These are phyloP conservation scores for Globisporangium emineosum DNA, from an alignment of 352 stramenopile species.

Conservation along the genomic window DNA sequence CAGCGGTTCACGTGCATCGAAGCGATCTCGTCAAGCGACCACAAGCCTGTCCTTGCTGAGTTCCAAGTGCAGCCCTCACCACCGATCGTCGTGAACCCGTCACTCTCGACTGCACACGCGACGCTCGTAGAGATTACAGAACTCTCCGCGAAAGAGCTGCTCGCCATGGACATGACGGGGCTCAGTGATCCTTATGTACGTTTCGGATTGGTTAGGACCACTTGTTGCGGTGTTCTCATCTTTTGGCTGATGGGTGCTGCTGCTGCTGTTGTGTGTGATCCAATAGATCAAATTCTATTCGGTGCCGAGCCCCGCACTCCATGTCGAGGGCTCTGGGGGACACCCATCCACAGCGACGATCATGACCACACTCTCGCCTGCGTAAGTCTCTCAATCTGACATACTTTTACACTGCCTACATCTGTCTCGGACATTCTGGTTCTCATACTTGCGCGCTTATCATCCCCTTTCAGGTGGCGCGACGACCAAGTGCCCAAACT, in stretches of 20 bases:
- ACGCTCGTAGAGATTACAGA: constrained; percentile 64
- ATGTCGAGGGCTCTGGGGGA: constrained; percentile 41
- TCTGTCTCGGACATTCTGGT: background rate
- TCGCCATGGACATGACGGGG: constrained; percentile 74
- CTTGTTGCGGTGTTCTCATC: too few species aligned
- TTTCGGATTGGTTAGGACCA: too few species aligned
- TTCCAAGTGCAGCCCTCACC: constrained; percentile 49
- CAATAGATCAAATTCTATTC: constrained; percentile 74
- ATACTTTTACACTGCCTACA: too few species aligned
- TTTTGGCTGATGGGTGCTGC: constrained; percentile 2
- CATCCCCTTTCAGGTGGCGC: constrained; percentile 36
- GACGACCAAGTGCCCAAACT: constrained; percentile 68
- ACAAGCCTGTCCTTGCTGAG: constrained; percentile 72
- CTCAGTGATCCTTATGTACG: constrained; percentile 76
- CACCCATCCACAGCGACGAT: constrained; percentile 60
- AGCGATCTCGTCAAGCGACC: constrained; percentile 72
- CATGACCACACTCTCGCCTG: constrained; percentile 58
- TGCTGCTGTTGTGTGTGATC: constrained; percentile 1
- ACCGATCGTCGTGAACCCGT: constrained; percentile 21
- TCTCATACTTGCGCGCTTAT: background rate
- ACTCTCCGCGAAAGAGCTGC: constrained; percentile 50
- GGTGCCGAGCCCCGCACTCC: constrained; percentile 43
- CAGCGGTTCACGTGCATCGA: constrained; percentile 57
- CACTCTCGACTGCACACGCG: constrained; percentile 21
- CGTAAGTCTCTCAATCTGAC: constrained; percentile 38